Base-by-base conservation (phyloP, 1,139 yeast genomes). In the Diutina scorzettiae region DNA sequence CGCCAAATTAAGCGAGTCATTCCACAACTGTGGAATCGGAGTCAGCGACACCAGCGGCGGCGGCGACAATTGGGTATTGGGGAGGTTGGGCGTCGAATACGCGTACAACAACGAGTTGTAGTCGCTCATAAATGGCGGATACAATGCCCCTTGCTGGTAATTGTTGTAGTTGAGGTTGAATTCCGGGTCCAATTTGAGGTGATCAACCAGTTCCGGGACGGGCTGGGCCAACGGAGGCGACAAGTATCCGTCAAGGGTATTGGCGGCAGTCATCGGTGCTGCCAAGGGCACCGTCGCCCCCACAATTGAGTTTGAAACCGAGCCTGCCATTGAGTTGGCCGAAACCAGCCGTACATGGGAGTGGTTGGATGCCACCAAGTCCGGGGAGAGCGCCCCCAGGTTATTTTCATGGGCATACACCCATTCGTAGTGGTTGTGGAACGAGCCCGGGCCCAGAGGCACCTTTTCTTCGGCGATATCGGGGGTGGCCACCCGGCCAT, bases 31-130 rank as follows among this genome's bases (percentile, higher is more conserved):
- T 8, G 39, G 39, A 8, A 34, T 23, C 11, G 39, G 39, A 4
- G 39, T 34, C 39, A 34, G 39, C 19, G 28, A 23, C 19, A 34
- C 39, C 39, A 23, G 28, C n/a, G 27, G 27, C 28, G 39, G 28
- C 19, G 39, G 39, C 39, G 28, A 23, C 12, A 34, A 23, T 23
- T 21, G 27, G 17, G 39, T 12, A 16, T 14, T 23, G 29, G 39
- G 27, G 5, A 34, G 20, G 5, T n/a, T 21, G n/a, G 39, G 39
- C 20, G 23, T 21, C n/a, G 19, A 14, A 23, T 34, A 34, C 6
- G 27, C 27, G 18, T 34, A 34, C 18, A 34, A 23, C 17, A 34
- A 34, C 28, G 39, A 34, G 17, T 34, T 23, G 29, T 34, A 34
- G 28, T 34, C 39, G 20, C 12, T 30, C 19, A 30, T 30, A 7